Percentiles rank a stretch among this genome's conserved stretches.
These are phyloP conservation scores for Naematelia encephala DNA, from an alignment of 768 basidiomycete species.

Conservation along the genomic window DNA sequence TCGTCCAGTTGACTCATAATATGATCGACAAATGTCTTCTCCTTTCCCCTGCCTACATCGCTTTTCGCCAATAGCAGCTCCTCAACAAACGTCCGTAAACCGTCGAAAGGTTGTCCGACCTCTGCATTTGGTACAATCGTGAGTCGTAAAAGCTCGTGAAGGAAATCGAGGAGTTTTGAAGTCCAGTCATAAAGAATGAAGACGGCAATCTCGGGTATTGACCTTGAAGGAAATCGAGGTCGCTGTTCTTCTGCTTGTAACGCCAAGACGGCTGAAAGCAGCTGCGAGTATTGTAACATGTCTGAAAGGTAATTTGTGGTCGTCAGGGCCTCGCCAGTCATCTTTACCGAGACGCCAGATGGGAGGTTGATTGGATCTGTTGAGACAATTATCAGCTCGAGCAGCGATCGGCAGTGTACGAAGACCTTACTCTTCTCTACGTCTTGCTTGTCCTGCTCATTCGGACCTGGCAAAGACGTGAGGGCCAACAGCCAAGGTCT, in stretches of 20 bases:
- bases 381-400: neutral
- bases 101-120: constrained; percentile 23
- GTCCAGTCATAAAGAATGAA: constrained; percentile 31
- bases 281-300: constrained; percentile 31
- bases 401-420: neutral
- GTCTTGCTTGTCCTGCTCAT: constrained; percentile 29
- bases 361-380: constrained; percentile 19
- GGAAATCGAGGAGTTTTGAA: constrained; percentile 30
- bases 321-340: constrained; percentile 28
- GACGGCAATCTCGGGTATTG: constrained; percentile 32
- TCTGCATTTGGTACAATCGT: constrained; percentile 24
- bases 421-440: constrained; percentile 34
- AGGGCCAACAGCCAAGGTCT: constrained; percentile 37
- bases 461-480: constrained; percentile 29
- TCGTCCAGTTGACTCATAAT: constrained; percentile 36
- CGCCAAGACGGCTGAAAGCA: constrained; percentile 33
- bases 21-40: constrained; percentile 35
- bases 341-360: constrained; percentile 22
- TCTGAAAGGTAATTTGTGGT: constrained; percentile 29
- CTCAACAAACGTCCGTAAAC: constrained; percentile 28
- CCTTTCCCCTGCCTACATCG: constrained; percentile 23
- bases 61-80: constrained; percentile 18
- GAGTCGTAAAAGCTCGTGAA: constrained; percentile 29
- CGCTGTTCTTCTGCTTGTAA: constrained; percentile 33
- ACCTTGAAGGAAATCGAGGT: constrained; percentile 29